These are phyloP conservation scores for Penicillium soppii DNA, from an alignment of 495 filamentous ascomycete genomes.

Conservation along the genomic window DNA sequence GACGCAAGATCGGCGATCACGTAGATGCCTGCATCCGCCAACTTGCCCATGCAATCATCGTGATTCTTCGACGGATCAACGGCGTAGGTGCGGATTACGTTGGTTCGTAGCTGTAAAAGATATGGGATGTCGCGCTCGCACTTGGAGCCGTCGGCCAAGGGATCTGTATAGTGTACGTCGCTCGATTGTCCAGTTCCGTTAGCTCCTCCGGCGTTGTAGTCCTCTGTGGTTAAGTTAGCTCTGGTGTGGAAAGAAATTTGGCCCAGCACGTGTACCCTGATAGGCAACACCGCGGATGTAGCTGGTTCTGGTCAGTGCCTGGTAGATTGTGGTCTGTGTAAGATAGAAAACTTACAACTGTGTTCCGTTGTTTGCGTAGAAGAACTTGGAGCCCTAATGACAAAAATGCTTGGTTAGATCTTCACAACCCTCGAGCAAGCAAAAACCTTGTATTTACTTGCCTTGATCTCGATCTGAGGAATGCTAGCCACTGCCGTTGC, in stretches of 20 bases:
- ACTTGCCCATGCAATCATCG: slow-evolving; percentile 72
- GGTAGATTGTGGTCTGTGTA: background rate
- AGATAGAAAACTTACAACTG: slow-evolving; percentile 62
- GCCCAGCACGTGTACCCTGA: slow-evolving; percentile 49
- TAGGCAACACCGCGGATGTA: slow-evolving; percentile 88
- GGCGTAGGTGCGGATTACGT: slow-evolving; percentile 90
- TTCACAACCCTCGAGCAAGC: background rate
- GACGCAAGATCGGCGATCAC: slow-evolving; percentile 85
- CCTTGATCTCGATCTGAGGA: slow-evolving; percentile 6
- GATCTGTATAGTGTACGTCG: slow-evolving; percentile 54
- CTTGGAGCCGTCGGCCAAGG: slow-evolving; percentile 62
- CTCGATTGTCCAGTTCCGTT: slow-evolving; percentile 15
- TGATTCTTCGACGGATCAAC: slow-evolving; percentile 78
- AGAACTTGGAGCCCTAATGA: slow-evolving; percentile 70
- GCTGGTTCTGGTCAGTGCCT: slow-evolving; percentile 28
- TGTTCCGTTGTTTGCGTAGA: slow-evolving; percentile 65
- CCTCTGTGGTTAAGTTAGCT: slow-evolving; percentile 35
- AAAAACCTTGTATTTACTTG: background rate
- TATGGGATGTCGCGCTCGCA: slow-evolving; percentile 81
- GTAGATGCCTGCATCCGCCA: slow-evolving; percentile 86
- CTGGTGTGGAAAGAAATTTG: background rate
- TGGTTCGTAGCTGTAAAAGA: slow-evolving; percentile 71
- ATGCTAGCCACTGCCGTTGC: background rate
- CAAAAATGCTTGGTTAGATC: background rate
- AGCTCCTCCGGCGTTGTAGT: slow-evolving; percentile 33